Conservation (phyloP, 2,329 filamentous ascomycete species). For the Paracorniculantispora psalliotae region DNA sequence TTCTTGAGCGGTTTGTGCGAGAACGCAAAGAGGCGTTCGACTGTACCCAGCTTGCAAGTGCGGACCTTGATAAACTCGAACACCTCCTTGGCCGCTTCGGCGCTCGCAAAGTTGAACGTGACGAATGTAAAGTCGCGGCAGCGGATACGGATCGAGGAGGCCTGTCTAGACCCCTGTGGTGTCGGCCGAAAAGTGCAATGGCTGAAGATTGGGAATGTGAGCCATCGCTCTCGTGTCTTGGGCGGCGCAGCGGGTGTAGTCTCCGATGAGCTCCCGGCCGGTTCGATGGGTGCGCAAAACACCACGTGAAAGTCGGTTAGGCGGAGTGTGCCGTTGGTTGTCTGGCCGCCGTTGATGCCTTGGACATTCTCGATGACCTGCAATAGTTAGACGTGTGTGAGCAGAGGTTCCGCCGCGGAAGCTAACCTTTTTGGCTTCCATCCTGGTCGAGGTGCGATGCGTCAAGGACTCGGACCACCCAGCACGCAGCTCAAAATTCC, state of each 20-base stretch:
- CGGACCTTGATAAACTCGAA: conserved; percentile 80
- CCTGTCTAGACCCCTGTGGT: conserved; percentile 61
- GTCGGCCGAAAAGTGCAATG: conserved; percentile 74
- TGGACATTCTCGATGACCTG: conserved; percentile 55
- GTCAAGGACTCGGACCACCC: background rate
- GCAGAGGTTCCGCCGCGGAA: conserved; percentile 7
- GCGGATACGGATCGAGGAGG: conserved; percentile 78
- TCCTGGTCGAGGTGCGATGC: conserved; percentile 16
- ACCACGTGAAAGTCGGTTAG: conserved; percentile 60
- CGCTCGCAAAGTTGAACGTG: conserved; percentile 78
- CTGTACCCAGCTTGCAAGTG: conserved; percentile 74
- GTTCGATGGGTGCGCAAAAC: conserved; percentile 41
- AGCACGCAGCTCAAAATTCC: background rate
- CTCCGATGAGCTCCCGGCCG: conserved; percentile 23
- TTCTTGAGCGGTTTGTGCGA: conserved; percentile 69
- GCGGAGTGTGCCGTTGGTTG: conserved; percentile 52
- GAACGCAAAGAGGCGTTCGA: conserved; percentile 91
- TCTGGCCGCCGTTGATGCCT: conserved; percentile 54
- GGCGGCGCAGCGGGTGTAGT: conserved; percentile 22
- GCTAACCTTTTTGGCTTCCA: conserved; percentile 40
- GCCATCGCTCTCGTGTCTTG: conserved; percentile 68
- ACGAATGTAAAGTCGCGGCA: conserved; percentile 93
- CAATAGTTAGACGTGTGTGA: conserved; percentile 20
- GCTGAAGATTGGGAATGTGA: conserved; percentile 88
- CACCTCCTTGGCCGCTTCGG: conserved; percentile 71